These are phyloP conservation scores for Colletotrichum sp. DNA, from an alignment of 2,329 filamentous ascomycete genomes.

Conservation along the genomic window DNA sequence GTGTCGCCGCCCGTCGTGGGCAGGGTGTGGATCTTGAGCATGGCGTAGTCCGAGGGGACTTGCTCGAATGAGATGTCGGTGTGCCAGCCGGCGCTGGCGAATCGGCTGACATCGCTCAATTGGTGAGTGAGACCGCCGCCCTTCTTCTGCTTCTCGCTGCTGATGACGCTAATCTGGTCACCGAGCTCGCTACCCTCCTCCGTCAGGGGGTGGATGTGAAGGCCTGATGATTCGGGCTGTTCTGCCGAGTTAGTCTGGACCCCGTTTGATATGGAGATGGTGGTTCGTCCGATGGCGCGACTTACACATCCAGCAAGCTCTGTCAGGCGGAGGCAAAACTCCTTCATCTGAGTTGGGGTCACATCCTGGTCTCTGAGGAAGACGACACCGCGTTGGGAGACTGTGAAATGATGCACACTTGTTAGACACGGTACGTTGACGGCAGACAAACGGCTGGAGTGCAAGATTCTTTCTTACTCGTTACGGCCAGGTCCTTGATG, in stretches of 20 bases:
- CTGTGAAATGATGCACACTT: neutral
- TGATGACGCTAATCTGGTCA: constrained; percentile 63
- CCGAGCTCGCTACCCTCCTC: constrained; percentile 57
- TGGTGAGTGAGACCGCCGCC: constrained; percentile 56
- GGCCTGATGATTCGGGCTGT: constrained; percentile 49
- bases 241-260: neutral
- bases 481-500: constrained; percentile 59
- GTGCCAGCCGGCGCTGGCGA: constrained; percentile 41
- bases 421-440: neutral
- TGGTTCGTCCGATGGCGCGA: neutral
- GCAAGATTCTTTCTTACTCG: constrained; percentile 27
- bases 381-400: constrained; percentile 42
- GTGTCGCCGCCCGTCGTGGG: constrained; percentile 47
- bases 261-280: neutral
- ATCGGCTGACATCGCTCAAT: constrained; percentile 53
- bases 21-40: constrained; percentile 49
- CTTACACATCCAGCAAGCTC: constrained; percentile 32
- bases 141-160: constrained; percentile 60
- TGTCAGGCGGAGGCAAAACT: constrained; percentile 39
- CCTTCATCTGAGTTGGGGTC: constrained; percentile 40
- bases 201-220: constrained; percentile 61
- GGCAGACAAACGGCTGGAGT: neutral
- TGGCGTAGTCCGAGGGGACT: constrained; percentile 51
- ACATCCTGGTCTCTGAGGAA: constrained; percentile 41
- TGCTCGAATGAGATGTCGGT: constrained; percentile 47